Conservation (phyloP, 1,284 basidiomycete genomes). For the Inonotus hispidus region DNA sequence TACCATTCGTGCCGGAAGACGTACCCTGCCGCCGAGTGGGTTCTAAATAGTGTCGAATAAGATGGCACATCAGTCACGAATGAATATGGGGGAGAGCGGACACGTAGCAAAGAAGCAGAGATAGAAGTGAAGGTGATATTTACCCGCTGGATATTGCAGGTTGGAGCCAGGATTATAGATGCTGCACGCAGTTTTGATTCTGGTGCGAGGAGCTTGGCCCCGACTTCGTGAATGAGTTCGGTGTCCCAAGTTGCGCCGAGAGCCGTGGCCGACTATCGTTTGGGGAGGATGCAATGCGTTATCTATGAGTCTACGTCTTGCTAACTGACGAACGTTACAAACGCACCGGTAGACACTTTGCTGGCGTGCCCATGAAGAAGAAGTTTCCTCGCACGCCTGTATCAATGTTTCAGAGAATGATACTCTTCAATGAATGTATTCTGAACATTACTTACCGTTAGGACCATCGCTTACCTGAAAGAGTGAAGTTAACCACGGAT, state of each 20-base stretch:
- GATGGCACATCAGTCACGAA: not conserved
- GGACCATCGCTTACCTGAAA: constrained; percentile 69
- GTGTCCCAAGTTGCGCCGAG: constrained; percentile 72
- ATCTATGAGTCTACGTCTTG: not conserved
- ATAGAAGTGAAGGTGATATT: constrained; percentile 9
- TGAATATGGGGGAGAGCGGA: not conserved
- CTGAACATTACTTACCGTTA: constrained; percentile 39
- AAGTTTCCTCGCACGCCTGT: constrained; percentile 48
- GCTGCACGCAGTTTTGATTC: constrained; percentile 69
- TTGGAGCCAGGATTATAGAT: constrained; percentile 69
- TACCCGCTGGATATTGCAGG: constrained; percentile 75
- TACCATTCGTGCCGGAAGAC: constrained; percentile 17
- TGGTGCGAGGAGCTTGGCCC: constrained; percentile 57
- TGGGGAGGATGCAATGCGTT: no score
- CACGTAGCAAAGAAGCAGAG: not conserved
- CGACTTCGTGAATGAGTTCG: constrained; percentile 57
- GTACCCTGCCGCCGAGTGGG: constrained; percentile 67
- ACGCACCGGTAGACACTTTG: constrained; percentile 51
- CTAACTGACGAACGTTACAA: not conserved
- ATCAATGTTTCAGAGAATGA: constrained; percentile 1
- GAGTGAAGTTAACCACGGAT: not conserved
- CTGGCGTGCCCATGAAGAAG: constrained; percentile 61
- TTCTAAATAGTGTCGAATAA: constrained; percentile 34
- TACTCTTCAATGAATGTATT: constrained; percentile 19
- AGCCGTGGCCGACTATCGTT: constrained; percentile 53